A percentile compares a stretch with the other conserved stretches of the same genome.
Evolutionary conservation across 805 yeast genomes (phyloP).

Genomic region (Wickerhamiella azyma): DNA sequence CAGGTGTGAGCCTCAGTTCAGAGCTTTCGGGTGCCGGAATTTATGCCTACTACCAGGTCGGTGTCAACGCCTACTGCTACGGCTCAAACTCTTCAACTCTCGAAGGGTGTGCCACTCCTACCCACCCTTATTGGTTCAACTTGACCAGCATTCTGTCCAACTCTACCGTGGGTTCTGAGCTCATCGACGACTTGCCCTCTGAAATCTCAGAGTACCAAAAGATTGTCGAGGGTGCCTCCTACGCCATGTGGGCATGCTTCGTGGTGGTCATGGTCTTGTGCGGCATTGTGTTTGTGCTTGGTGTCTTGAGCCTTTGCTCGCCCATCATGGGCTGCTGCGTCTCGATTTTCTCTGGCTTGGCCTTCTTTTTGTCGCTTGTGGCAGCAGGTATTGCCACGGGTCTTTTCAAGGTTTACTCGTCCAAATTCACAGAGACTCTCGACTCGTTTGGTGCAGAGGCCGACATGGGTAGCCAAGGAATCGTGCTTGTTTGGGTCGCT

Average conservation of each 20-base stretch:
- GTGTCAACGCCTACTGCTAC: conserved; percentile 53
- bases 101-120: conserved; percentile 41
- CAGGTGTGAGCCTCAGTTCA: conserved; percentile 1
- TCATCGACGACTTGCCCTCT: conserved; percentile 34
- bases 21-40: conserved; percentile 26
- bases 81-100: conserved; percentile 29
- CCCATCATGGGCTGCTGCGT: conserved; percentile 6
- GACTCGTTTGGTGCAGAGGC: conserved; percentile 43
- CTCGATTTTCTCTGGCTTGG: conserved; percentile 26
- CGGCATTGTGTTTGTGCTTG: not conserved
- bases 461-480: conserved; percentile 34
- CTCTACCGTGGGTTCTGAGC: conserved; percentile 20
- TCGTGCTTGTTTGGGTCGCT: conserved; percentile 54
- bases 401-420: conserved; percentile 36
- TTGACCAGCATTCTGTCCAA: conserved; percentile 29
- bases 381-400: conserved; percentile 45
- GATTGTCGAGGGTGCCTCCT: conserved; percentile 35
- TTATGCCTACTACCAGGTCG: conserved; percentile 39
- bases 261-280: conserved; percentile 33
- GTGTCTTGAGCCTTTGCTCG: not conserved
- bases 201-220: conserved; percentile 35
- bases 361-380: conserved; percentile 24
- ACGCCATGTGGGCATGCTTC: conserved; percentile 46
- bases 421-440: conserved; percentile 37
- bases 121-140: conserved; percentile 43